A percentile compares a stretch with the other conserved stretches of the same genome.
These are phyloP conservation scores for Pichia manshurica DNA, from an alignment of 805 yeast genomes.

Conservation along the genomic window DNA sequence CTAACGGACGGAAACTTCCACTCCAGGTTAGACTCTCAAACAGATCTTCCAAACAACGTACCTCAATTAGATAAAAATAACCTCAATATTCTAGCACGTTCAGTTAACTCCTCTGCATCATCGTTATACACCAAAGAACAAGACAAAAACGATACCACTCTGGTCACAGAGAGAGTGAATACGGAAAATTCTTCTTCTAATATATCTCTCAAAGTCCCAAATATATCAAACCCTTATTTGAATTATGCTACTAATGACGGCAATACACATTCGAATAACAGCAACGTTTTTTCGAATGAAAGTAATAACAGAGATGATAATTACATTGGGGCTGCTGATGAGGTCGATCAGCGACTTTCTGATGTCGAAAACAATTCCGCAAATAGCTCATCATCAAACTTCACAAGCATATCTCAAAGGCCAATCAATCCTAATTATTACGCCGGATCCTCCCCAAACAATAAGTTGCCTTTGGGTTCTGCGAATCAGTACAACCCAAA, in stretches of 20 bases:
- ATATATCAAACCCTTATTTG: slow-evolving; percentile 12
- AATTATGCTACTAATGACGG: not conserved
- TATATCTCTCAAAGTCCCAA: slow-evolving; percentile 10
- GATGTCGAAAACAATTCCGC: slow-evolving; percentile 1
- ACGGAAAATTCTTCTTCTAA: slow-evolving; percentile 5
- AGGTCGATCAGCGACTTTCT: not conserved
- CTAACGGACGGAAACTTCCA: not conserved
- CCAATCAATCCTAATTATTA: slow-evolving; percentile 59
- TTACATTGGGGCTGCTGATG: not conserved
- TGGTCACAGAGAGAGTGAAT: slow-evolving; percentile 1
- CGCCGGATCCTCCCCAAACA: slow-evolving; percentile 26
- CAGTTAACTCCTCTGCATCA: not conserved
- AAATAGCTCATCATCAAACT: slow-evolving; percentile 41
- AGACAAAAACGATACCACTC: not conserved
- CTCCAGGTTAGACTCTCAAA: not conserved
- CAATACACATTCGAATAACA: not conserved
- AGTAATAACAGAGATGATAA: not conserved
- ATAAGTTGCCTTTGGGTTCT: slow-evolving; percentile 1
- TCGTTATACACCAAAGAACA: slow-evolving; percentile 2
- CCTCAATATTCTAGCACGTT: not conserved
- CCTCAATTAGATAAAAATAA: not conserved
- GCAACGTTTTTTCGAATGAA: not conserved
- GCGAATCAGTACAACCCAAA: slow-evolving; percentile 7
- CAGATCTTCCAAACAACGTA: not conserved
- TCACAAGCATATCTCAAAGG: slow-evolving; percentile 75